Conservation (phyloP, 345 rosid species). For the Dipteronia dyeriana region DNA sequence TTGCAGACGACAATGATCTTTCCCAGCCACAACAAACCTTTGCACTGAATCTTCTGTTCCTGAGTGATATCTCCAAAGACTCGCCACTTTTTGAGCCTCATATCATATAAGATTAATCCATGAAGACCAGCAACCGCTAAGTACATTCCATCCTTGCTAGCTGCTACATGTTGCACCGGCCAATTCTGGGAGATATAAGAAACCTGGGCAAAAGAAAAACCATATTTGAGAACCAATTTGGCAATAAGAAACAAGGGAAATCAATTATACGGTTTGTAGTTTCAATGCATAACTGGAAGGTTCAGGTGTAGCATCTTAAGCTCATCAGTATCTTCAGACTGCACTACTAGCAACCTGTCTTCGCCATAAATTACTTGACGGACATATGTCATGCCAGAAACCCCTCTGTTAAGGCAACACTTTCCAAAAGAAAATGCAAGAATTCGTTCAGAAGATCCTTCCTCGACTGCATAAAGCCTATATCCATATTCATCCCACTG, state of each 20-base stretch:
- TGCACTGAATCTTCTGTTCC: slow-evolving; percentile 93
- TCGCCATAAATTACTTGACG: slow-evolving; percentile 96
- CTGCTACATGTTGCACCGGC: slow-evolving; percentile 99
- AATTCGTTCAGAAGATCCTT: slow-evolving; percentile 78
- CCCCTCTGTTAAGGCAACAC: slow-evolving; percentile 93
- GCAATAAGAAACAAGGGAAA: slow-evolving; percentile 22
- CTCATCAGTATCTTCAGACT: slow-evolving; percentile 91
- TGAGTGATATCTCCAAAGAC: slow-evolving; percentile 95
- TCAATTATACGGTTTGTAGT: slow-evolving; percentile 14
- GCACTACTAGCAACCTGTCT: slow-evolving; percentile 94
- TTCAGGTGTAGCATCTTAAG: slow-evolving; percentile 86
- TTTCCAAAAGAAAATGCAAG: slow-evolving; percentile 94
- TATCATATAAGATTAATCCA: slow-evolving; percentile 87
- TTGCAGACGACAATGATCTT: slow-evolving; percentile 95
- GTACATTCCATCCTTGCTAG: slow-evolving; percentile 96
- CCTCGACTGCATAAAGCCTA: slow-evolving; percentile 86
- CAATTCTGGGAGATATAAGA: slow-evolving; percentile 90
- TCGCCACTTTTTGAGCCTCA: slow-evolving; percentile 84
- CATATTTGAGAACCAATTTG: slow-evolving; percentile 27
- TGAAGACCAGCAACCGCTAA: slow-evolving; percentile 94
- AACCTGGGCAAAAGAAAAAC: slow-evolving; percentile 54
- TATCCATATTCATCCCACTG: slow-evolving; percentile 99
- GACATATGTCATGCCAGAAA: slow-evolving; percentile 87
- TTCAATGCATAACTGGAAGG: slow-evolving; percentile 75
- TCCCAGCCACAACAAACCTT: slow-evolving; percentile 94